Base-by-base conservation (phyloP, 1,284 basidiomycete genomes). In the Apiotrichum akiyoshidainum region DNA sequence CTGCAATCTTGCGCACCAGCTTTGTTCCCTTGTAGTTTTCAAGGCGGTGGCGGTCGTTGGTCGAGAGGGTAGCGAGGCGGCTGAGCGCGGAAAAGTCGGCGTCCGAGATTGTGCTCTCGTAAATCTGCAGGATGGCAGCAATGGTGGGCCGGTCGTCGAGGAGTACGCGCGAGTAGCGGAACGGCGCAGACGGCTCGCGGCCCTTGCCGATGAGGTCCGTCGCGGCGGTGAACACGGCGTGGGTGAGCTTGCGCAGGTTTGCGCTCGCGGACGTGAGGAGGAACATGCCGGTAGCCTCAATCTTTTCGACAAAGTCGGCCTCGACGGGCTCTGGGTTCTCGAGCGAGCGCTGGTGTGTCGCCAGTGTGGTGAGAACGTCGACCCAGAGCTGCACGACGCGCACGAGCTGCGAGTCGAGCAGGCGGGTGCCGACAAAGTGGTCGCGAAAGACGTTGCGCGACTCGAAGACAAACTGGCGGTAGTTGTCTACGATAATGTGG, bases 261-360 rank as follows among this genome's bases (percentile, higher is more conserved):
- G 69, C 55, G 19, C 77, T 77, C 50, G 83, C 83, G 52, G 87
- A 86, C 9, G 87, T 84, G n/a, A 93, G 81, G 26, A 97, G 78
- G 74, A 95, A 92, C 45, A 96, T 73, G 0, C 84, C 85, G 4
- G 86, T 87, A 0, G 86, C 85, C 68, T 89, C 87, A 41, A 93
- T 83, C 56, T 81, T 80, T 52, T 76, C 76, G 51, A 82, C 74
- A 60, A 68, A 48, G 37, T 68, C 66, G 59, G 76, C 37, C 59
- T 71, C 67, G 60, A 76, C 57, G 44, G 76, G 58, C 0, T 66
- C 62, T 1, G 59, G 50, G 1, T 62, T 55, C 51, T 65, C 63
- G 16, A 63, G 65, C 7, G 72, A 65, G 78, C 78, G 59, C 84
- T 75, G 57, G 77, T 81, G 52, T 74, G 74, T 48, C 82, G 75